Percentiles rank a stretch among this genome's conserved stretches.
Evolutionary conservation across 2,329 filamentous ascomycete species (phyloP).

Genomic region (Tolypocladium sp.): DNA sequence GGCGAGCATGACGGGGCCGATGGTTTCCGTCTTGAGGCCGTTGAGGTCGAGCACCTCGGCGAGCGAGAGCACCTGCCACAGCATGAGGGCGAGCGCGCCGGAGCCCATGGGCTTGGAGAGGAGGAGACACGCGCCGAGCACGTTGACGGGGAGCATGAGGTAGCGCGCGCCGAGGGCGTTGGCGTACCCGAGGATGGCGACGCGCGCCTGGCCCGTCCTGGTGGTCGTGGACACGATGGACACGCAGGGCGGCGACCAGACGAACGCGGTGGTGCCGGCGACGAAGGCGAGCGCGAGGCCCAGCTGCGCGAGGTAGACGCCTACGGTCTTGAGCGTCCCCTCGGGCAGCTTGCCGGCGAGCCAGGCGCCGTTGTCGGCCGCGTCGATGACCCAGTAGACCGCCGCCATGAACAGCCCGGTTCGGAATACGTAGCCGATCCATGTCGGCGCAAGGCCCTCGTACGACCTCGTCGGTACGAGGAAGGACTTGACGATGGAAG

Average conservation of each 20-base stretch:
- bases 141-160: slow-evolving; percentile 71
- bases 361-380: slow-evolving; percentile 82
- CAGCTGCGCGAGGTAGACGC: slow-evolving; percentile 71
- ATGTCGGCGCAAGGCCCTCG: slow-evolving; percentile 73
- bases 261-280: slow-evolving; percentile 75
- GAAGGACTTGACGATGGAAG: slow-evolving; percentile 69
- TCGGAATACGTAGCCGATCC: slow-evolving; percentile 76
- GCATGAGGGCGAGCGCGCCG: slow-evolving; percentile 70
- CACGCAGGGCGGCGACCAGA: slow-evolving; percentile 79
- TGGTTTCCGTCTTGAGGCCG: slow-evolving; percentile 53
- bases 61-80: slow-evolving; percentile 84
- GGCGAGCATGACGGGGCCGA: slow-evolving; percentile 77
- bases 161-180: slow-evolving; percentile 92
- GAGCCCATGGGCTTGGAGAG: slow-evolving; percentile 93
- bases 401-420: slow-evolving; percentile 66
- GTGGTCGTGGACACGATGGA: slow-evolving; percentile 52
- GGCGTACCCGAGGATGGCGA: slow-evolving; percentile 82
- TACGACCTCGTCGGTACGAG: slow-evolving; percentile 78
- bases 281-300: slow-evolving; percentile 72
- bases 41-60: slow-evolving; percentile 55
- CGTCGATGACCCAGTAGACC: slow-evolving; percentile 80
- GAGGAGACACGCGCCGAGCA: slow-evolving; percentile 66
- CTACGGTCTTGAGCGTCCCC: slow-evolving; percentile 59
- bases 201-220: slow-evolving; percentile 38
- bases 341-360: slow-evolving; percentile 45